phyloP scores from a whole-genome alignment of 2,329 filamentous ascomycete genomes.

The Pseudogymnoascus sp. region DNA sequence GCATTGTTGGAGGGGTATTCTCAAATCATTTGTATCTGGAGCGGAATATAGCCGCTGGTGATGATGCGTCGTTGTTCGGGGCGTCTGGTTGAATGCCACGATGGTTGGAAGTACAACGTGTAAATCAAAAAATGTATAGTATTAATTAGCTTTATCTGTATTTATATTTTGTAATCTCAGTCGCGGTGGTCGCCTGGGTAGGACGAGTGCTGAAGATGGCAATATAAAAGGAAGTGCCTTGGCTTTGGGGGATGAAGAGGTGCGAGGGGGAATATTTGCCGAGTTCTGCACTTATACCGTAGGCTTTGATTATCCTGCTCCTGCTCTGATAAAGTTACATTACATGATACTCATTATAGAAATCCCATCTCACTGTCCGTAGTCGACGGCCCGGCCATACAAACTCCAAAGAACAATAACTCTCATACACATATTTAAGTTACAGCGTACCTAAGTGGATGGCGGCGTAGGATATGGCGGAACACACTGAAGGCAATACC shows the following conservation, averaged over 20 bases:
- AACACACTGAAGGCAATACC: no score
- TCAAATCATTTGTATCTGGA: not conserved
- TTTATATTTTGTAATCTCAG: not conserved
- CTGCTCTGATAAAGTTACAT: no score
- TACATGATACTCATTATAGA: not conserved
- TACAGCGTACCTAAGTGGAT: no score
- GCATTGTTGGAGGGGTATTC: not conserved
- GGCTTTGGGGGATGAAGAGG: not conserved
- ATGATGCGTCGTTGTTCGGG: not conserved
- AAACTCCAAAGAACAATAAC: not conserved
- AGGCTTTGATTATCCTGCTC: no score
- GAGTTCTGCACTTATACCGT: no score
- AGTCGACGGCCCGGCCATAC: not conserved
- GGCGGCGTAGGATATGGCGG: no score
- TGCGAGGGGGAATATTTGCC: no score
- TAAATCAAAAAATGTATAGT: not conserved
- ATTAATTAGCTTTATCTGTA: not conserved
- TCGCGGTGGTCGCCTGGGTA: no score
- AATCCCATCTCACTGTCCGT: not conserved
- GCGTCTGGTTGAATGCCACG: not conserved
- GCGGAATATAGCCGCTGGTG: not conserved
- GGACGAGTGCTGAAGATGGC: no score
- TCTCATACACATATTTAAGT: not conserved
- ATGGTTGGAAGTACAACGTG: not conserved
- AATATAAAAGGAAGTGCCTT: no score